Base-by-base conservation (phyloP, 805 yeast genomes). In the Kluyveromyces starmeri region DNA sequence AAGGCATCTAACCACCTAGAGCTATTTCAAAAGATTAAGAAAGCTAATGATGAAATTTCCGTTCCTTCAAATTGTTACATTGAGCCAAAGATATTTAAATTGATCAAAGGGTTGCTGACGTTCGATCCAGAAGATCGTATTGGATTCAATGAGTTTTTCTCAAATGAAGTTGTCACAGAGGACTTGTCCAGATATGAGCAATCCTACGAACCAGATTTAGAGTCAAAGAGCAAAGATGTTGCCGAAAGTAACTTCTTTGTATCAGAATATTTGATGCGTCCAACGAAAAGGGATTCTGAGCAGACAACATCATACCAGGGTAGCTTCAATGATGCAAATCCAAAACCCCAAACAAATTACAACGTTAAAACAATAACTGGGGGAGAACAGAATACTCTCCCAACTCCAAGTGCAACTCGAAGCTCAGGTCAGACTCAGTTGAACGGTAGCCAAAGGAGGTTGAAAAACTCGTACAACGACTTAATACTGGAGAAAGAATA, bases 1-100 rank as follows among this genome's bases (percentile, higher is more conserved):
- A 76, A 82, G 44, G 97, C 98, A 3, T 75, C 82, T 4, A 92
- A 92, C 53, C 97, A 89, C 55, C 77, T 92, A 42, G 96, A 89
- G 53, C 68, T 92, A 36, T 70, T 83, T 50, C 78, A 83, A 57
- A 83, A 79, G 51, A 92, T 92, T 46, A 94, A 88, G 53, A 75
- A 73, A 48, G 71, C 84, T 1, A 78, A 81, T 42, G 95, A 88
- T 59, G 67, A 65, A 34, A 85, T 92, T 27, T 63, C 70, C 19
- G 88, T 89, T 53, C 95, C 96, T 3, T 61, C 72, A 1, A 64
- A 72, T 27, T 73, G 81, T 3, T 71, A 74, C 42, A 72, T 79
- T 7, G 67, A 71, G 25, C 76, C 83, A 0, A 76, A 76, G 25
- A 67, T 92, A 43, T 75, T 78, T 45, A 63, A 70, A 36, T 68